These are phyloP conservation scores for Pythium biforme DNA, from an alignment of 352 stramenopile genomes.

Conservation along the genomic window DNA sequence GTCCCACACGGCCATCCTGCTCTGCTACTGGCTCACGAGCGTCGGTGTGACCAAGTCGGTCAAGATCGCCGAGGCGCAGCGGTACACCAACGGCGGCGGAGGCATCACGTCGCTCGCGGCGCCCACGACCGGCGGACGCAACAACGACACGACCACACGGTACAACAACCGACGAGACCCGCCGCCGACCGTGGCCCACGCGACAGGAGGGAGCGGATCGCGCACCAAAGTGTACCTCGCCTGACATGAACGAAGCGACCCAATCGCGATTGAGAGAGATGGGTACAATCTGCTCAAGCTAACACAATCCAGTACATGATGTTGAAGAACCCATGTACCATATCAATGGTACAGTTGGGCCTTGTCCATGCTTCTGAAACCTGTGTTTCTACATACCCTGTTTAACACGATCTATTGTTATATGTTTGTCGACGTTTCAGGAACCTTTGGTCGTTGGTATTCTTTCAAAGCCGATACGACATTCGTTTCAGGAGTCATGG, in stretches of 20 bases:
- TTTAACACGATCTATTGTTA: neutral
- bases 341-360: neutral
- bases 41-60: constrained; percentile 16
- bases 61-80: constrained; percentile 8
- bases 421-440: neutral
- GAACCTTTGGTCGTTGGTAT: too few species aligned
- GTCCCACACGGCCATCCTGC: constrained; percentile 48
- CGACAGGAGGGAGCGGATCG: neutral
- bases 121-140: neutral
- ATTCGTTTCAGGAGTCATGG: neutral
- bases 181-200: neutral
- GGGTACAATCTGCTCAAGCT: neutral
- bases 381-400: neutral
- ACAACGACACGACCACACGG: neutral
- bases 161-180: neutral
- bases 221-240: neutral
- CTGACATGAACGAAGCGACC: too few species aligned
- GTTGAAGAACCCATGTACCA: constrained; percentile 13
- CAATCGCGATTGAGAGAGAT: neutral
- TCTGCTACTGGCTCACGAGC: constrained; percentile 47
- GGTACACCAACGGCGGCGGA: neutral
- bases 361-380: neutral
- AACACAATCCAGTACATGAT: neutral
- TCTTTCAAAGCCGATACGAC: neutral
- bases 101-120: neutral